Percentiles rank a stretch among this genome's conserved stretches.
phyloP scores from a whole-genome alignment of 345 rosid species.

The Reutealis trisperma region DNA sequence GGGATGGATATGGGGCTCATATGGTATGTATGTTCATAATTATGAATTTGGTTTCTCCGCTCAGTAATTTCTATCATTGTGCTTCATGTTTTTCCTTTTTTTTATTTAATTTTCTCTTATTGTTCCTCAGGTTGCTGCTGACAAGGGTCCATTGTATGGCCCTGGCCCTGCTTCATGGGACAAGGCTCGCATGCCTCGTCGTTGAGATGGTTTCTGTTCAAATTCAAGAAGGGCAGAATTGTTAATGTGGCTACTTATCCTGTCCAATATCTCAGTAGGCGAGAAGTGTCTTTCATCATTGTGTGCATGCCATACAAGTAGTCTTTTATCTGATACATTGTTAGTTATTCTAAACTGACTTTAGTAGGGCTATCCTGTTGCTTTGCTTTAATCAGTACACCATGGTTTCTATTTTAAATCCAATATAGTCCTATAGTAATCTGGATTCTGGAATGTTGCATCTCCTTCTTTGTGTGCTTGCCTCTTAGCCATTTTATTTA shows the following conservation, averaged over 20 bases:
- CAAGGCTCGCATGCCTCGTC: constrained; percentile 63
- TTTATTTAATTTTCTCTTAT: constrained; percentile 16
- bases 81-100: neutral
- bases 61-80: neutral
- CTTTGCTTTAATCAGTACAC: constrained; percentile 27
- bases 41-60: neutral
- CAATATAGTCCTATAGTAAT: neutral
- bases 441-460: constrained; percentile 2
- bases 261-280: constrained; percentile 20
- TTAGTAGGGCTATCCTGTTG: constrained; percentile 25
- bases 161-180: constrained; percentile 74
- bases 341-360: constrained; percentile 39
- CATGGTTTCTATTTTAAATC: neutral
- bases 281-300: constrained; percentile 37
- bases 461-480: constrained; percentile 1
- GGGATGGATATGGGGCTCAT: constrained; percentile 60
- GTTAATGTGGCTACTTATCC: constrained; percentile 22
- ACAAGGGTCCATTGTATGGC: constrained; percentile 63
- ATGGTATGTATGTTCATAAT: constrained; percentile 46
- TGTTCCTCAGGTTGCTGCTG: constrained; percentile 62
- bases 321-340: constrained; percentile 38
- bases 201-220: constrained; percentile 39
- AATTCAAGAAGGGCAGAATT: constrained; percentile 25
- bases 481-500: neutral
- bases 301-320: constrained; percentile 37